Base-by-base conservation (phyloP, 768 basidiomycete genomes). In the Mycena sanguinolenta region DNA sequence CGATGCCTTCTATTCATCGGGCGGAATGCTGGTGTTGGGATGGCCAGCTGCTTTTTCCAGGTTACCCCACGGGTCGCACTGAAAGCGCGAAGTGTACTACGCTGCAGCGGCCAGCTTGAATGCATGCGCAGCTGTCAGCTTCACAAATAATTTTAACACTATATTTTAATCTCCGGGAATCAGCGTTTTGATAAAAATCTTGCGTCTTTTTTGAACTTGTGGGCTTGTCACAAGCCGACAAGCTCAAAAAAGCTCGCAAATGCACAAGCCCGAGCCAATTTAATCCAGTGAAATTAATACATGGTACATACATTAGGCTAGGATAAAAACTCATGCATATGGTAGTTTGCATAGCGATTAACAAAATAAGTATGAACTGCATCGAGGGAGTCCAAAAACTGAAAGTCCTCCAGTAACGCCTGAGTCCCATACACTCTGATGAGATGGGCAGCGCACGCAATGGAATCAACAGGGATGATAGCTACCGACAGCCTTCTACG, bases 301-400 rank as follows among this genome's bases (percentile, higher is more conserved):
- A 50, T 42, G n/a, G n/a, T n/a, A n/a, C 3, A 39, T 10, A 46
- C 9, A 44, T 46, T 57, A 63, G 23, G 32, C 28, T 57, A 64
- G 10, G 25, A 9, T 12, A 58, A 44, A 53, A 79, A 72, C 63
- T 79, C 76, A 44, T 77, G 73, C 10, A 71, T 61, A 67, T 83
- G 82, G 66, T 82, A 77, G 44, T 83, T 81, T 16, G 76, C 66
- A 59, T 76, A 82, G 6, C 54, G 72, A 62, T 82, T 83, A 0
- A 83, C 74, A 61, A 77, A 81, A 58, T 75, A 83, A 0, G 63
- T 63, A 63, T 63, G 42, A 9, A 63, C 54, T 1, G 59, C 27
- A 61, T 81, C 77, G 0, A 81, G 63, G 0, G 77, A 66, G 63
- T 78, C 66, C 5, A 55, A 14, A 65, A 75, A 64, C 23, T 67